These are phyloP conservation scores for Lachancea waltii DNA, from an alignment of 805 yeast genomes.

Conservation along the genomic window DNA sequence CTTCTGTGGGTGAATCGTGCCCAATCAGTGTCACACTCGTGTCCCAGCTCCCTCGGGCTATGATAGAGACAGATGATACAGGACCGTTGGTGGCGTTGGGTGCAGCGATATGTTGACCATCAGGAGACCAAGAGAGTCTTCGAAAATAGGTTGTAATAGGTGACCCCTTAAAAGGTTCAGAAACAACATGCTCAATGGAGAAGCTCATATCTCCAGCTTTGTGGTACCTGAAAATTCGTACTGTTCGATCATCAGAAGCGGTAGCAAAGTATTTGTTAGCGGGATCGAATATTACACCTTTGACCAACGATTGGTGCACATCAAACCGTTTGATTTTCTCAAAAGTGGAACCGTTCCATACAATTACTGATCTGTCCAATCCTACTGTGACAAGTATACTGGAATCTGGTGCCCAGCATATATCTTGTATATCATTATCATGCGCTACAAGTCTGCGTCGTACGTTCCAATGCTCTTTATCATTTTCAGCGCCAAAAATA, in stretches of 20 bases:
- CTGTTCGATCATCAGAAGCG: conserved; percentile 90
- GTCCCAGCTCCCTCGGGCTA: conserved; percentile 76
- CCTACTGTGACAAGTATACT: conserved; percentile 90
- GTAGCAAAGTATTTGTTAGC: conserved; percentile 97
- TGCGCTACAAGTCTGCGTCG: conserved; percentile 90
- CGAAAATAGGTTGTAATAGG: conserved; percentile 90
- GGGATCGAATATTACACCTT: conserved; percentile 96
- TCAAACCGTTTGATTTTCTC: conserved; percentile 80
- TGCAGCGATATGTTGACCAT: conserved; percentile 79
- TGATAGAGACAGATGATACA: conserved; percentile 63
- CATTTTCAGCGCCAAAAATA: conserved; percentile 68
- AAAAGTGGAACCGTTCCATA: conserved; percentile 92
- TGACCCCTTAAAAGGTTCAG: conserved; percentile 79
- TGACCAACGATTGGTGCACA: conserved; percentile 90
- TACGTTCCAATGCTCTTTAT: conserved; percentile 91
- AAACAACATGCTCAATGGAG: conserved; percentile 74
- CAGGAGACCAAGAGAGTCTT: conserved; percentile 85
- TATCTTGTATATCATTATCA: conserved; percentile 95
- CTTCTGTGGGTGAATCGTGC: conserved; percentile 82
- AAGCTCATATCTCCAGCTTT: conserved; percentile 69
- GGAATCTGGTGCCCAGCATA: conserved; percentile 97
- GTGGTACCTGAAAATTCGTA: conserved; percentile 81
- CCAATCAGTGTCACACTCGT: conserved; percentile 70
- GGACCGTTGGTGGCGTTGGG: conserved; percentile 86
- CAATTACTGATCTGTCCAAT: conserved; percentile 81